Evolutionary conservation across 805 yeast genomes (phyloP).

Genomic region (Ogataea glucozyma): DNA sequence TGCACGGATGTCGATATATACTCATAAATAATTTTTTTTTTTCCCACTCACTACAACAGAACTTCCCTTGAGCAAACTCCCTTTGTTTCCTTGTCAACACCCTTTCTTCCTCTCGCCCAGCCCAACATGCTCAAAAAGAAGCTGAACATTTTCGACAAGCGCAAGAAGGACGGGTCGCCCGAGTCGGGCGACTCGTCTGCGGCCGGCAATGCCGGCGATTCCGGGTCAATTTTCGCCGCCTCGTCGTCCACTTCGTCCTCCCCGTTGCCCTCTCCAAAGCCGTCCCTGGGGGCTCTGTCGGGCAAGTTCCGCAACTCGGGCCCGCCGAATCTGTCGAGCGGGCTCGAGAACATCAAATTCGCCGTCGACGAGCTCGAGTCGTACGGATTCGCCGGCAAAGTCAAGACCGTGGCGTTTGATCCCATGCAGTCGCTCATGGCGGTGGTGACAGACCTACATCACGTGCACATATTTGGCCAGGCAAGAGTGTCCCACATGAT

Average conservation of each 20-base stretch:
- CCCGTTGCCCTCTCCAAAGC: constrained; percentile 14
- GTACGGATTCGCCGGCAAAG: constrained; percentile 66
- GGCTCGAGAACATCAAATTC: constrained; percentile 32
- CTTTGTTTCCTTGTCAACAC: background rate
- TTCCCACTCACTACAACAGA: no score
- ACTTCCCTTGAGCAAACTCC: no score
- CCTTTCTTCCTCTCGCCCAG: background rate
- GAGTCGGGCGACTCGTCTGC: no score
- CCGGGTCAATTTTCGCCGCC: constrained; percentile 6
- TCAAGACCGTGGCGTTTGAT: constrained; percentile 73
- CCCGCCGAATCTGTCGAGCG: constrained; percentile 30
- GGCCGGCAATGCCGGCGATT: background rate
- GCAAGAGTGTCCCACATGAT: constrained; percentile 73
- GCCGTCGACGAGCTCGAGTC: constrained; percentile 34
- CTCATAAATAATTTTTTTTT: no score
- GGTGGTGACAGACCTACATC: constrained; percentile 67
- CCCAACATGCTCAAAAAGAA: constrained; percentile 24
- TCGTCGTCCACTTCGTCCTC: constrained; percentile 14
- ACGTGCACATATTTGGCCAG: constrained; percentile 80
- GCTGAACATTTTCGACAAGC: constrained; percentile 17
- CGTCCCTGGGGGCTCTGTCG: constrained; percentile 8
- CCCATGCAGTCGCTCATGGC: constrained; percentile 88
- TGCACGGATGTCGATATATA: no score
- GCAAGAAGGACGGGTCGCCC: constrained; percentile 8
- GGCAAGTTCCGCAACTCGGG: constrained; percentile 17